phyloP scores from a whole-genome alignment of 441 rosid genomes.

The Omphalea diandra region DNA sequence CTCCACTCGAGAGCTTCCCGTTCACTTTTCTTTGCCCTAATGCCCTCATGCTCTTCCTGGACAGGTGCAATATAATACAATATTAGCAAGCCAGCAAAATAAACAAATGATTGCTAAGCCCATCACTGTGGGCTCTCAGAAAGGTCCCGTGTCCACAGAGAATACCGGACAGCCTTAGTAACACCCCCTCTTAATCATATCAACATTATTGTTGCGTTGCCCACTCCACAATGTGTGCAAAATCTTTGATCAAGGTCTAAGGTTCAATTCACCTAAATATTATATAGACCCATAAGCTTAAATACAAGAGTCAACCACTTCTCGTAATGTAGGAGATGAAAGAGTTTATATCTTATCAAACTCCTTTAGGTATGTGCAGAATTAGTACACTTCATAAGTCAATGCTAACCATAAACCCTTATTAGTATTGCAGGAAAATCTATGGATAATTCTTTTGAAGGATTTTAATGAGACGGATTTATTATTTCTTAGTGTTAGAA shows the following conservation, averaged over 20 bases:
- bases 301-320: too few relatives aligned
- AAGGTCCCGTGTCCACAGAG: neutral
- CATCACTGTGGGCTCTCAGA: neutral
- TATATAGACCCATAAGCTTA: too few relatives aligned
- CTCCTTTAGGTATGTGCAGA: too few relatives aligned
- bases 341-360: too few relatives aligned
- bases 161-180: neutral
- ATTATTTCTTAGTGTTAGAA: neutral
- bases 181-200: neutral
- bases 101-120: conserved; percentile 11
- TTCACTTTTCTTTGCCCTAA: conserved; percentile 58
- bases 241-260: neutral
- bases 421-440: too few relatives aligned
- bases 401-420: too few relatives aligned
- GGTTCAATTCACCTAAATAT: neutral
- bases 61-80: too few relatives aligned
- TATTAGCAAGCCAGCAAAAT: neutral
- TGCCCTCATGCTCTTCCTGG: conserved; percentile 92
- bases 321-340: too few relatives aligned
- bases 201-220: neutral
- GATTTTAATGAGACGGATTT: neutral
- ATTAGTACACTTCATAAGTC: too few relatives aligned
- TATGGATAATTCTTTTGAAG: too few relatives aligned
- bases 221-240: too few relatives aligned
- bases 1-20: conserved; percentile 68